phyloP scores from a whole-genome alignment of 2,329 filamentous ascomycete genomes.

The Capronia epimyces region DNA sequence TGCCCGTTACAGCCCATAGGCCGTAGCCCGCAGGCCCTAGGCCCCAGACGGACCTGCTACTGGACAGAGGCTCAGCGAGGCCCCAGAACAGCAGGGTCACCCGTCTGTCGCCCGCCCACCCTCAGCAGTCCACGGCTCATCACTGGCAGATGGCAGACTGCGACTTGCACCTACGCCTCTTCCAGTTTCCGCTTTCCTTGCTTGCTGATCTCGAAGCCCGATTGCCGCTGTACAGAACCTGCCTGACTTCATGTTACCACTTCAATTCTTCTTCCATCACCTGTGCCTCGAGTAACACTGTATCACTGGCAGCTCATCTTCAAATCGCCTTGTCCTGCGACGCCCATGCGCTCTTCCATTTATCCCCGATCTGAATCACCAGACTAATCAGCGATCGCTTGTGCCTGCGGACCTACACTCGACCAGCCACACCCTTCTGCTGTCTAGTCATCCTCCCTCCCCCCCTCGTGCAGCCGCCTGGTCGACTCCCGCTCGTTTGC shows the following conservation, averaged over 20 bases:
- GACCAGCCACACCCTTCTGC: constrained; percentile 12
- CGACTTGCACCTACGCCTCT: background rate
- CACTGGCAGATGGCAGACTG: background rate
- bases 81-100: background rate
- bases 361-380: constrained; percentile 3
- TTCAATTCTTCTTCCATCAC: constrained; percentile 8
- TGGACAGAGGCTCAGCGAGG: background rate
- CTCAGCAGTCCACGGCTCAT: background rate
- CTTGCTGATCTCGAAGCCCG: constrained; percentile 13
- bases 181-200: background rate
- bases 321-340: background rate
- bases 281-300: constrained; percentile 7
- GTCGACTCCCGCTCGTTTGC: constrained; percentile 4
- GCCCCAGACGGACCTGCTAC: background rate
- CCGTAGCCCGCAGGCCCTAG: too few species aligned
- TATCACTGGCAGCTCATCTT: constrained; percentile 6
- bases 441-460: constrained; percentile 13
- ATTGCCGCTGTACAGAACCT: constrained; percentile 4
- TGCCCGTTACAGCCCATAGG: background rate
- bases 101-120: background rate
- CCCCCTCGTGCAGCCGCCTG: constrained; percentile 16
- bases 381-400: constrained; percentile 7
- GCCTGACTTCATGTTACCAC: constrained; percentile 8
- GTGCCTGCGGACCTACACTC: background rate
- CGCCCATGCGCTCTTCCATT: constrained; percentile 11